Evolutionary conservation across 805 yeast species (phyloP).

Genomic region (Yamadazyma olivae): DNA sequence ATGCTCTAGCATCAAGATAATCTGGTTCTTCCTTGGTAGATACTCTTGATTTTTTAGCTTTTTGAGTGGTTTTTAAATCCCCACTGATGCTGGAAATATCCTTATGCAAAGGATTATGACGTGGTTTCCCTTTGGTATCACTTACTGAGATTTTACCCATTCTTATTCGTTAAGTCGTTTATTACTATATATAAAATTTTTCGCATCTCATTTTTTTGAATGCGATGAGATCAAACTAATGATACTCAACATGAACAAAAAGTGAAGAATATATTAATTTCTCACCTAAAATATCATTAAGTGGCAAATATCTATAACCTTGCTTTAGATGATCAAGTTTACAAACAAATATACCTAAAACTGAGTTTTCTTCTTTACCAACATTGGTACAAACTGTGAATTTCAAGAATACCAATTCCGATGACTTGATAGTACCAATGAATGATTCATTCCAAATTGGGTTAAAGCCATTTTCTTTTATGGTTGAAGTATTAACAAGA

Average conservation of each 20-base stretch:
- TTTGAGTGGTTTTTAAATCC: slow-evolving; percentile 48
- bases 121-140: slow-evolving; percentile 52
- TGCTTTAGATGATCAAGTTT: slow-evolving; percentile 61
- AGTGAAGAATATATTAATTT: slow-evolving; percentile 54
- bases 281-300: slow-evolving; percentile 79
- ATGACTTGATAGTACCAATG: slow-evolving; percentile 35
- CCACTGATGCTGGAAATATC: slow-evolving; percentile 79
- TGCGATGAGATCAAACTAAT: slow-evolving; percentile 5
- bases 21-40: slow-evolving; percentile 47
- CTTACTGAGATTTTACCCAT: slow-evolving; percentile 69
- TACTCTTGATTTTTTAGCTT: slow-evolving; percentile 27
- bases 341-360: slow-evolving; percentile 57
- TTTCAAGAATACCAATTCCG: slow-evolving; percentile 54
- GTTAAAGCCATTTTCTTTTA: slow-evolving; percentile 76
- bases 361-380: slow-evolving; percentile 23
- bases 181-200: slow-evolving; percentile 8
- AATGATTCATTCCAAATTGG: slow-evolving; percentile 74
- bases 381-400: slow-evolving; percentile 44
- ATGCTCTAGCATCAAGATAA: slow-evolving; percentile 74
- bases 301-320: slow-evolving; percentile 82
- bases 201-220: slow-evolving; percentile 3
- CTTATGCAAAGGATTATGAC: slow-evolving; percentile 78
- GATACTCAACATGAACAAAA: slow-evolving; percentile 25
- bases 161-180: slow-evolving; percentile 4
- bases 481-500: slow-evolving; percentile 20